Percentiles rank a stretch among this genome's conserved stretches.
These are phyloP conservation scores for Shiraia bambusicola DNA, from an alignment of 2,329 filamentous ascomycete genomes.

Conservation along the genomic window DNA sequence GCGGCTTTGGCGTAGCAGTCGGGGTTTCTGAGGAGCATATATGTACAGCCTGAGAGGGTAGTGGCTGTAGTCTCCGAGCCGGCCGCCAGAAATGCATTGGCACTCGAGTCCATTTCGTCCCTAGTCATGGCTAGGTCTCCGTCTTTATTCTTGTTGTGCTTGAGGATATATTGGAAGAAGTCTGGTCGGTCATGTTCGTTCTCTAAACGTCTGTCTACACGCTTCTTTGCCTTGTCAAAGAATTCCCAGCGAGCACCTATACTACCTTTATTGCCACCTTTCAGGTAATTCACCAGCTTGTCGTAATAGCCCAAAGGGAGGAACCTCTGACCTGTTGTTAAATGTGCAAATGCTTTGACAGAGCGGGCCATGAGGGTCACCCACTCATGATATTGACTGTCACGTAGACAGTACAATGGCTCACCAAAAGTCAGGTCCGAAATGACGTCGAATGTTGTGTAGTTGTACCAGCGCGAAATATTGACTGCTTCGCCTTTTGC, in stretches of 20 bases:
- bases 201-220: conserved; percentile 24
- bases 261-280: conserved; percentile 2
- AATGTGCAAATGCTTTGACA: conserved; percentile 11
- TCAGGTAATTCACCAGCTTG: conserved; percentile 11
- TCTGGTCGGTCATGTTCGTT: conserved; percentile 20
- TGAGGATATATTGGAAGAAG: conserved; percentile 30
- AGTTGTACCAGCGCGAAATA: conserved; percentile 35
- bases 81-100: conserved; percentile 41
- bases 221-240: conserved; percentile 9
- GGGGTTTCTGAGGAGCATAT: conserved; percentile 39
- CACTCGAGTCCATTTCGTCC: conserved; percentile 41
- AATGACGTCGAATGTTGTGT: conserved; percentile 33
- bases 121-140: conserved; percentile 17
- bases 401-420: conserved; percentile 33
- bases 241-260: conserved; percentile 20
- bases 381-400: conserved; percentile 33
- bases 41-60: conserved; percentile 46
- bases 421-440: conserved; percentile 36
- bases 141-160: conserved; percentile 21
- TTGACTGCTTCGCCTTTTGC: conserved; percentile 16
- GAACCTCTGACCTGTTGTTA: conserved; percentile 19
- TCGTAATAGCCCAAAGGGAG: conserved; percentile 22
- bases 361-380: conserved; percentile 20
- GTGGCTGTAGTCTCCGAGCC: conserved; percentile 53
- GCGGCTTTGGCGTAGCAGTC: conserved; percentile 20